Evolutionary conservation across 768 basidiomycete genomes (phyloP), one percentile per base, ranked within the genome.

Genomic region (Lactarius hengduanensis): DNA sequence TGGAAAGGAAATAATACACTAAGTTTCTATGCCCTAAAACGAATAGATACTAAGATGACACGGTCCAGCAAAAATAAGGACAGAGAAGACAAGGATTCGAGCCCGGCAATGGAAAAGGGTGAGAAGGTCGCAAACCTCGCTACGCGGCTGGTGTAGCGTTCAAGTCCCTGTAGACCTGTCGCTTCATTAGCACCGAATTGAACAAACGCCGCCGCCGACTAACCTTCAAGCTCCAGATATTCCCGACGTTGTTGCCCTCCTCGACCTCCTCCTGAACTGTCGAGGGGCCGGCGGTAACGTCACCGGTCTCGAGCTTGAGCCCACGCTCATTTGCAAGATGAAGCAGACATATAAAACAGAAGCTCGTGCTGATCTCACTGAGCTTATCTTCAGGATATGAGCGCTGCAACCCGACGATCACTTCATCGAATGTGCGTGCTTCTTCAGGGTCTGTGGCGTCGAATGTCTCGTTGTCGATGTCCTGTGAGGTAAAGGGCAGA

Each of bases 251-350:
- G 11, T 80, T 80, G 62, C 79, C 69, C 59, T 80, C 77, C 66
- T 76, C 73, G 59, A 74, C 71, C 56, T 78, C 72, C 55, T 78
- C 72, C 71, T 79, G 67, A 70, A 79, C 62, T 54, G 80, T 69
- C 66, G 79, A 73, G 69, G 76, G 59, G 72, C 71, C 22, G 2
- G 22, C 4, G 50, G 50, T 38, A 72, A 77, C 13, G 65, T 78
- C 71, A 72, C 79, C 72, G 56, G 85, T 76, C 75, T 85, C 90
- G 41, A 99, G 83, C 74, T 90, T 91, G 58, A 98, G 81, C 2
- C 96, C 97, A 72, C 94, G 91, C 78, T 98, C 97, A 74, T 99
- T 98, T 20, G 96, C 96, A 54, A 98, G 78, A 79, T 98, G 97
- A 20, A 99, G 80, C 30, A 98, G 80, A 73, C 97, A 98, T 75